Conservation (phyloP, 352 stramenopile species). For the Phytophthora crassamura region DNA sequence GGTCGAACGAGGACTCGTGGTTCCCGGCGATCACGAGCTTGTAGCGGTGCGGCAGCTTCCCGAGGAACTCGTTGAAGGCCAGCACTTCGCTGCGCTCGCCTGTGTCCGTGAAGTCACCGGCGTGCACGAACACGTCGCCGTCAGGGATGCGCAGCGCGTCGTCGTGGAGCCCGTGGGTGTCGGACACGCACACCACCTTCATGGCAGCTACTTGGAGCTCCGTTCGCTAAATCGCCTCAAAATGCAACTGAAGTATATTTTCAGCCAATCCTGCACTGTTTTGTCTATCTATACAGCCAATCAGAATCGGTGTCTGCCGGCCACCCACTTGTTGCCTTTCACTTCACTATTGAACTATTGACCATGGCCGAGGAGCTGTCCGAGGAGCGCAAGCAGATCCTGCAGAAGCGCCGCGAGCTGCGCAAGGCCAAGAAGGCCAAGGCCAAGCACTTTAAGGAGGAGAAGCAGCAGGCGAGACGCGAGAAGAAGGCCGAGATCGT, state of each 20-base stretch:
- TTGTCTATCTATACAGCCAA: background rate
- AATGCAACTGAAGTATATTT: too few species aligned
- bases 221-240: too few species aligned
- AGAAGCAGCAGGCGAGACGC: slow-evolving; percentile 63
- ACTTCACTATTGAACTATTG: too few species aligned
- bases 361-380: slow-evolving; percentile 22
- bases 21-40: slow-evolving; percentile 86
- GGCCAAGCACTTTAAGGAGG: slow-evolving; percentile 65
- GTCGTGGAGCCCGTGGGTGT: slow-evolving; percentile 77
- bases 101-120: slow-evolving; percentile 90
- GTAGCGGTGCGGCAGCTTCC: slow-evolving; percentile 69
- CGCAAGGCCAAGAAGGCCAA: slow-evolving; percentile 86
- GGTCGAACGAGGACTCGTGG: slow-evolving; percentile 85
- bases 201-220: slow-evolving; percentile 31
- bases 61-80: slow-evolving; percentile 78
- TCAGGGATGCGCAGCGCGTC: slow-evolving; percentile 71
- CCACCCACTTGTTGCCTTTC: too few species aligned
- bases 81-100: slow-evolving; percentile 66
- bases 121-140: slow-evolving; percentile 89
- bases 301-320: too few species aligned
- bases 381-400: slow-evolving; percentile 47
- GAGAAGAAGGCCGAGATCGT: slow-evolving; percentile 87
- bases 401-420: slow-evolving; percentile 69
- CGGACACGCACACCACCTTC: slow-evolving; percentile 77
- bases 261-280: too few species aligned